These are phyloP conservation scores for Gloeopeniophorella convolvens DNA, from an alignment of 768 basidiomycete genomes.

Conservation along the genomic window DNA sequence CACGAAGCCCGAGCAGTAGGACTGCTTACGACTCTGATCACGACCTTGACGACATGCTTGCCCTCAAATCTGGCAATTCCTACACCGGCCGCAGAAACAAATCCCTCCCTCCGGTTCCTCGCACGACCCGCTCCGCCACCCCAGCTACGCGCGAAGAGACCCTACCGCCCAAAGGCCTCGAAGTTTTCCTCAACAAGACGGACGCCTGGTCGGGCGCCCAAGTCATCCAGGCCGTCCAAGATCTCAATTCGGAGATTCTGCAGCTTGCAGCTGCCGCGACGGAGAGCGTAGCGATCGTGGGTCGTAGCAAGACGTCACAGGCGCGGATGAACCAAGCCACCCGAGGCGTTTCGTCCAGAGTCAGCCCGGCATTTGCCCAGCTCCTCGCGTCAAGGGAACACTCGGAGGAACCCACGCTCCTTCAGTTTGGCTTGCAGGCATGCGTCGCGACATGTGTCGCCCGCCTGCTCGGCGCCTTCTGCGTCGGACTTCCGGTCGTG, in stretches of 20 bases:
- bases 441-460: constrained; percentile 61
- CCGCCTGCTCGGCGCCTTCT: constrained; percentile 62
- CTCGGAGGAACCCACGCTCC: constrained; percentile 67
- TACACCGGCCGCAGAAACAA: constrained; percentile 21
- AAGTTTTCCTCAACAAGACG: constrained; percentile 66
- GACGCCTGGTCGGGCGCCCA: constrained; percentile 74
- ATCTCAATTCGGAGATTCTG: constrained; percentile 76
- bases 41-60: constrained; percentile 15
- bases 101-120: constrained; percentile 23
- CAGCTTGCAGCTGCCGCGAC: constrained; percentile 73
- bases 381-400: constrained; percentile 61
- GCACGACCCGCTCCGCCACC: too few relatives aligned
- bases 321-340: constrained; percentile 44
- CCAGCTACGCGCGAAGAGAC: constrained; percentile 40
- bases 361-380: constrained; percentile 57
- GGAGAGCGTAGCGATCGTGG: constrained; percentile 54
- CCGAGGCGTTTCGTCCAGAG: constrained; percentile 52
- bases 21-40: constrained; percentile 12
- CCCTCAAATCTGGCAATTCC: constrained; percentile 9
- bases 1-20: constrained; percentile 15
- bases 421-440: constrained; percentile 71
- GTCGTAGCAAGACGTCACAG: constrained; percentile 33
- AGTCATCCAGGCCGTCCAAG: constrained; percentile 70
- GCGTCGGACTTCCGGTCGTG: constrained; percentile 67
- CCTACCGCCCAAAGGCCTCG: constrained; percentile 52